Evolutionary conservation across 352 stramenopile species (phyloP).

Genomic region (Globisporangium mamillatum): DNA sequence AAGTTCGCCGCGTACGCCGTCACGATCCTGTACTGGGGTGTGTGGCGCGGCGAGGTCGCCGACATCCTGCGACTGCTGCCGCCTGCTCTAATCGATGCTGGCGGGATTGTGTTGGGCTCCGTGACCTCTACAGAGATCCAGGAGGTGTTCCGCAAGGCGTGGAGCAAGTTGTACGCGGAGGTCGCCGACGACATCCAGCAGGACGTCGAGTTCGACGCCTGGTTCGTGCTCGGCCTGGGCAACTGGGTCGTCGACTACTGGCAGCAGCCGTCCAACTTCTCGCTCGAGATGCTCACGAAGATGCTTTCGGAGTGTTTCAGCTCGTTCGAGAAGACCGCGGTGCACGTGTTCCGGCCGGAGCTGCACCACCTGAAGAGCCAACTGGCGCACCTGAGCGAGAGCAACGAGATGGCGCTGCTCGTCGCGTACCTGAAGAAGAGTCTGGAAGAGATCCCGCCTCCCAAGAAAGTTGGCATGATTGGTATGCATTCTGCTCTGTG

Average conservation of each 20-base stretch:
- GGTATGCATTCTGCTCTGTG: constrained; percentile 6
- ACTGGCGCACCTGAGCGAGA: constrained; percentile 38
- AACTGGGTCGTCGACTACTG: constrained; percentile 80
- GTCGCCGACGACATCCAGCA: constrained; percentile 42
- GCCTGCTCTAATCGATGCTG: constrained; percentile 62
- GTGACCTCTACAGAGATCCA: constrained; percentile 31
- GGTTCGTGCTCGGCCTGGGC: constrained; percentile 64
- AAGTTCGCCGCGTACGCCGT: constrained; percentile 63
- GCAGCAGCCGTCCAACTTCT: constrained; percentile 79
- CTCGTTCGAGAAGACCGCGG: constrained; percentile 46
- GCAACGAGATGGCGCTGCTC: constrained; percentile 50
- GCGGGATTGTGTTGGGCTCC: constrained; percentile 24
- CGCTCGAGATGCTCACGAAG: constrained; percentile 58
- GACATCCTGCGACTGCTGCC: constrained; percentile 51
- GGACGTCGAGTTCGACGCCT: constrained; percentile 63
- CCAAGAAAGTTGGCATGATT: constrained; percentile 33
- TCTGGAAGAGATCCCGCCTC: constrained; percentile 47
- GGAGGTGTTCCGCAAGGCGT: constrained; percentile 4
- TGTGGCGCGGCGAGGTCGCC: constrained; percentile 45
- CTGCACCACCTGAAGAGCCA: constrained; percentile 44
- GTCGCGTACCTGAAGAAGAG: constrained; percentile 67
- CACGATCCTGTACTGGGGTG: constrained; percentile 55
- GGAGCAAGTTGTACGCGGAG: constrained; percentile 9
- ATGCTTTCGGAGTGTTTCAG: constrained; percentile 60
- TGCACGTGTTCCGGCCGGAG: constrained; percentile 54